phyloP scores from a whole-genome alignment of 1,284 basidiomycete genomes.

The Omphalotus olearius region DNA sequence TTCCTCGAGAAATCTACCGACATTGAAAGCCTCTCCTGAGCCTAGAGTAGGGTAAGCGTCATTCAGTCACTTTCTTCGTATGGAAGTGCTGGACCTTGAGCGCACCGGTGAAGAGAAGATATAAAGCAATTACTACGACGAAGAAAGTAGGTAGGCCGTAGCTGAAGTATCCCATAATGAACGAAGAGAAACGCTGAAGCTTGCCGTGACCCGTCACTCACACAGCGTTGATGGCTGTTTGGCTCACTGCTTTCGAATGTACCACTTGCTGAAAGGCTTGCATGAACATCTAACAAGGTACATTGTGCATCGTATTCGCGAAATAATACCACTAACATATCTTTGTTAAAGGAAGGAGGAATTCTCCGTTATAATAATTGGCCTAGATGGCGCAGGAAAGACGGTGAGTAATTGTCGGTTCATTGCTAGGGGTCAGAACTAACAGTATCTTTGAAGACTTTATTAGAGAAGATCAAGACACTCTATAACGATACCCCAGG shows the following conservation, averaged over 20 bases:
- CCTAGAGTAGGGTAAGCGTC: conserved; percentile 37
- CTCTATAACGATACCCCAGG: conserved; percentile 84
- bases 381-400: conserved; percentile 87
- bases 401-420: conserved; percentile 50
- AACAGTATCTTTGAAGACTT: conserved; percentile 48
- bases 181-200: not conserved
- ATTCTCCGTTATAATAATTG: conserved; percentile 91
- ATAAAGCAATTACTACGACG: conserved; percentile 66
- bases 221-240: not conserved
- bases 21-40: conserved; percentile 88
- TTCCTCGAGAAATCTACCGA: conserved; percentile 90
- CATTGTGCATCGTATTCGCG: conserved; percentile 27
- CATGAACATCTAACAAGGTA: conserved; percentile 86
- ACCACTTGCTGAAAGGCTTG: conserved; percentile 54
- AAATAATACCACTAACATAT: conserved; percentile 7
- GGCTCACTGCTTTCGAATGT: conserved; percentile 1
- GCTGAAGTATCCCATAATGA: conserved; percentile 44
- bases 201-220: not conserved
- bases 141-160: conserved; percentile 68
- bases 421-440: conserved; percentile 1
- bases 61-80: conserved; percentile 8
- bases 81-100: not conserved
- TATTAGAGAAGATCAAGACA: conserved; percentile 91
- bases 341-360: conserved; percentile 71
- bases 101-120: conserved; percentile 83